Base-by-base conservation (phyloP, 2,329 filamentous ascomycete genomes). In the Cladobotryum mycophilum region DNA sequence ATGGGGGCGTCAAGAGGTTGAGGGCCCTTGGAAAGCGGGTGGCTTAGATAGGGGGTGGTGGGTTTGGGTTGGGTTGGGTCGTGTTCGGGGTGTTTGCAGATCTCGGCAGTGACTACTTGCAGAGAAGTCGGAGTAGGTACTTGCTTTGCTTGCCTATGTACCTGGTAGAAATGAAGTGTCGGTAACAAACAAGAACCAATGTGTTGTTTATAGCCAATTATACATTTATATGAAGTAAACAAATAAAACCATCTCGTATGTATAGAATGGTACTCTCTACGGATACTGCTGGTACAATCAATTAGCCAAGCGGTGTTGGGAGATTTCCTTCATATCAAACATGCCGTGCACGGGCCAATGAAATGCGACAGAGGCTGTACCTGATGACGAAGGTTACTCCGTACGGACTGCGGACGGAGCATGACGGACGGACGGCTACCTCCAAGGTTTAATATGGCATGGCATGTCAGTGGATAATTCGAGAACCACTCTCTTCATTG, bases 1-100 rank as follows among this genome's bases (percentile, higher is more conserved):
- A 97, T 68, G 91, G 92, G 34, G 91, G 92, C 20, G 87, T 96
- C 3, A 96, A 95, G 81, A 76, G 91, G 56, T 79, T 96, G 57
- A 81, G 89, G 48, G 66, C 62, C 35, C 68, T 68, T 60, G 68
- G 67, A 18, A 68, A 60, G 58, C 61, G 67, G 47, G 62, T 54
- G 41, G 56, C 51, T 25, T 53, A 49, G 33, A 38, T 38, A 38
- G 14, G 36, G 14, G 36, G 36, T 3, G 36, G 13, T 7, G 6
- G 36, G 25, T 8, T 7, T 30, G 25, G 25, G 25, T 11, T 25
- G 22, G 22, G 22, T 7, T 11, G 25, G 25, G 25, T 30, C 25
- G 3, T 30, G 25, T 30, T 30, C 25, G 25, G 25, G 6, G 2
- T 7, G 14, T 7, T 38, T 17, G 17, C 36, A 38, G 36, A 38